phyloP scores from a whole-genome alignment of 768 basidiomycete genomes.

The Xerocomellus dryophilus region DNA sequence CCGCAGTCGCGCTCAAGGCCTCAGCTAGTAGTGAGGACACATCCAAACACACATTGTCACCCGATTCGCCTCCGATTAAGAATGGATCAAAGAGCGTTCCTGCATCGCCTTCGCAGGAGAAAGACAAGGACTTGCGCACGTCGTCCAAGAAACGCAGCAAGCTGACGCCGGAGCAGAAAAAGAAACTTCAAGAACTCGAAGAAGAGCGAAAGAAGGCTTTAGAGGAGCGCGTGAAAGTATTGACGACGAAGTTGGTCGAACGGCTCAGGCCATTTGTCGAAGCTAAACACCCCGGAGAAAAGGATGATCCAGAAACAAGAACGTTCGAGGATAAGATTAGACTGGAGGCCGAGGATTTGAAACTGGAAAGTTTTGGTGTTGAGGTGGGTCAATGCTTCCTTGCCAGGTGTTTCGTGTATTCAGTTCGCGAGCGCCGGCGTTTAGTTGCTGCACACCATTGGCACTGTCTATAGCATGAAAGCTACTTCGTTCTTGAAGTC shows the following conservation, averaged over 20 bases:
- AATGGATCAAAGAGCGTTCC: slow-evolving; percentile 24
- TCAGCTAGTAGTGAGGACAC: slow-evolving; percentile 20
- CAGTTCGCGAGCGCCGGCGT: not conserved
- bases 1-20: slow-evolving; percentile 15
- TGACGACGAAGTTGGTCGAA: slow-evolving; percentile 80
- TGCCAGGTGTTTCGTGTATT: not conserved
- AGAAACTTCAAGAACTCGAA: slow-evolving; percentile 80
- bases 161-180: slow-evolving; percentile 78
- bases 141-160: slow-evolving; percentile 41
- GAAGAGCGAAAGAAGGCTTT: slow-evolving; percentile 75
- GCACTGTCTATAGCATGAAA: slow-evolving; percentile 90
- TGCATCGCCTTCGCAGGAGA: slow-evolving; percentile 29
- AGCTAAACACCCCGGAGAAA: slow-evolving; percentile 76
- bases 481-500: slow-evolving; percentile 89
- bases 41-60: slow-evolving; percentile 13
- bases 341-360: slow-evolving; percentile 89
- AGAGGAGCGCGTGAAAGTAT: slow-evolving; percentile 68
- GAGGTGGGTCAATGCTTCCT: slow-evolving; percentile 55
- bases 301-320: slow-evolving; percentile 78
- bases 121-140: slow-evolving; percentile 38
- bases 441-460: slow-evolving; percentile 86
- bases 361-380: slow-evolving; percentile 95
- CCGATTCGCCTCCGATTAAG: slow-evolving; percentile 18
- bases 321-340: slow-evolving; percentile 74
- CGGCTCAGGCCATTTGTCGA: slow-evolving; percentile 88